Evolutionary conservation across 169 alveolate species (phyloP).

Genomic region (Plasmodium yoelii): DNA sequence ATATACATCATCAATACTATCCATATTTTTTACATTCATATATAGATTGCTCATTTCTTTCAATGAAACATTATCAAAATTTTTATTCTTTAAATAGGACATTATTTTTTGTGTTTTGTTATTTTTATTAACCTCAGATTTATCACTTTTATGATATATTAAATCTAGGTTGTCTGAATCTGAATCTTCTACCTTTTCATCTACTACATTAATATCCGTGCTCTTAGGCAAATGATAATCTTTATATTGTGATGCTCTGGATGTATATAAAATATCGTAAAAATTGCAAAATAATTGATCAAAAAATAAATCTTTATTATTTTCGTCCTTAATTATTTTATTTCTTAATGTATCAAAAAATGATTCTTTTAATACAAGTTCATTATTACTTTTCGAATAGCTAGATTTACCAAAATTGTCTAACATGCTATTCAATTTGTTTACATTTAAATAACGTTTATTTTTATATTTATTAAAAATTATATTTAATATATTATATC

Average conservation of each 20-base stretch:
- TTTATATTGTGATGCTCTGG: not conserved
- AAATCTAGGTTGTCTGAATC: constrained; percentile 20
- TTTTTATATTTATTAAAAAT: constrained; percentile 74
- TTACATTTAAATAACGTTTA: constrained; percentile 29
- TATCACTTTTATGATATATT: constrained; percentile 5
- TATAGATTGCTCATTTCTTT: not conserved
- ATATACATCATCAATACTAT: not conserved
- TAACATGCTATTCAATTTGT: constrained; percentile 26
- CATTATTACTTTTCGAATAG: constrained; percentile 12
- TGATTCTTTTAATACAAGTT: constrained; percentile 7
- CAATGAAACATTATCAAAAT: not conserved
- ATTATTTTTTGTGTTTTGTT: not conserved
- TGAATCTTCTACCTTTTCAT: constrained; percentile 6
- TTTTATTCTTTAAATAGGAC: not conserved
- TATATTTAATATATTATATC: constrained; percentile 47
- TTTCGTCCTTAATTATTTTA: constrained; percentile 42
- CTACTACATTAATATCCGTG: constrained; percentile 18
- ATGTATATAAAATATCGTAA: constrained; percentile 21
- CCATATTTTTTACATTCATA: not conserved
- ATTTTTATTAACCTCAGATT: not conserved
- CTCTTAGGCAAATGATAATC: not conserved
- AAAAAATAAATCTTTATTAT: constrained; percentile 28
- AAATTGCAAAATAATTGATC: constrained; percentile 47
- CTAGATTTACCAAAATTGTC: not conserved
- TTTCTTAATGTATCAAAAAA: constrained; percentile 41